phyloP scores from a whole-genome alignment of 345 rosid genomes.

The Moringa oleifera region DNA sequence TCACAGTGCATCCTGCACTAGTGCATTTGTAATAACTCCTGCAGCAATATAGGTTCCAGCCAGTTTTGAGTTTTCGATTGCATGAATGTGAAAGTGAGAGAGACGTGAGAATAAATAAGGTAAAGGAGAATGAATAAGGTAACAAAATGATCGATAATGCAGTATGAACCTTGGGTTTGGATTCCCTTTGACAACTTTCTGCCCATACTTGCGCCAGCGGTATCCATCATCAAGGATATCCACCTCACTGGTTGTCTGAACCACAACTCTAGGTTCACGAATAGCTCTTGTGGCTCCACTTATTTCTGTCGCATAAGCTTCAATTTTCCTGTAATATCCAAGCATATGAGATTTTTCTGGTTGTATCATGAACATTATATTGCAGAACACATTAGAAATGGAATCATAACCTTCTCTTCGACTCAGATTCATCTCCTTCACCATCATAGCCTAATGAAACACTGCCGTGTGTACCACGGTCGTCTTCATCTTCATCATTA shows the following conservation, averaged over 20 bases:
- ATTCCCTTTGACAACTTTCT: conserved; percentile 98
- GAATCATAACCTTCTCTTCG: conserved; percentile 72
- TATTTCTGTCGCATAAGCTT: conserved; percentile 67
- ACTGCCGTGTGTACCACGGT: conserved; percentile 66
- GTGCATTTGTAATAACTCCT: conserved; percentile 99
- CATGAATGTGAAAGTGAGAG: background rate
- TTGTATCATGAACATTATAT: background rate
- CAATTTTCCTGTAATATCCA: conserved; percentile 59
- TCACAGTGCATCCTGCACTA: conserved; percentile 82
- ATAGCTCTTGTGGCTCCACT: conserved; percentile 92
- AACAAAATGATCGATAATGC: too few species aligned
- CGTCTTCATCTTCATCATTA: conserved; percentile 72
- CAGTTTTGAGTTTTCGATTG: conserved; percentile 6
- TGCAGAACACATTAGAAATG: background rate
- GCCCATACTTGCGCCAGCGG: conserved; percentile 97
- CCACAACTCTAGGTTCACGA: conserved; percentile 97
- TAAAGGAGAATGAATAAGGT: conserved; percentile 2
- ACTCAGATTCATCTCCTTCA: conserved; percentile 78
- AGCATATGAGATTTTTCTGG: conserved; percentile 8
- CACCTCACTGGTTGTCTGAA: conserved; percentile 96
- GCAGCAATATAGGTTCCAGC: conserved; percentile 7
- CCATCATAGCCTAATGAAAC: conserved; percentile 55
- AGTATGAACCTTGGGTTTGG: conserved; percentile 80
- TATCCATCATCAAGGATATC: conserved; percentile 97
- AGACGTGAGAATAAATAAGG: background rate